phyloP scores from a whole-genome alignment of 1,139 yeast genomes.

The Lodderomyces pseudojiufengensis region DNA sequence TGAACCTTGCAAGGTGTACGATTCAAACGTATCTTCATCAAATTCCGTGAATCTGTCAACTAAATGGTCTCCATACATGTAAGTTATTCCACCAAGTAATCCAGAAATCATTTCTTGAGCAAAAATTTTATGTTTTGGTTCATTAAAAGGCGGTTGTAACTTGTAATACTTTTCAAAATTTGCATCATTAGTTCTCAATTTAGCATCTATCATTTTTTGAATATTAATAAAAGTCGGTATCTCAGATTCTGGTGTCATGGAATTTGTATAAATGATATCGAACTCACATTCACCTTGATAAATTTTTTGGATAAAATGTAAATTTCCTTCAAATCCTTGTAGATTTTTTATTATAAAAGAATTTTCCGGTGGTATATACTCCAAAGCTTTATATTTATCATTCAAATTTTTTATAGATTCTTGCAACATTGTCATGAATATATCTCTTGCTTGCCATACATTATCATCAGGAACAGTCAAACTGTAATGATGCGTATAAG shows the following conservation, averaged over 20 bases:
- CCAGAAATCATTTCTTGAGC: conserved; percentile 81
- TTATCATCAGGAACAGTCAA: conserved; percentile 68
- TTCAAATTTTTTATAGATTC: conserved; percentile 58
- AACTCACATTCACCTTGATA: conserved; percentile 77
- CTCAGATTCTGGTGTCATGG: conserved; percentile 36
- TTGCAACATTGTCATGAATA: conserved; percentile 65
- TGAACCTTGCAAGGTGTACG: conserved; percentile 47
- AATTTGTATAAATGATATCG: conserved; percentile 58
- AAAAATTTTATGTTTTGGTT: conserved; percentile 47
- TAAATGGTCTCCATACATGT: conserved; percentile 80
- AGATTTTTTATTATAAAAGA: conserved; percentile 57
- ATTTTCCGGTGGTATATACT: conserved; percentile 44
- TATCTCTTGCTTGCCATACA: conserved; percentile 78
- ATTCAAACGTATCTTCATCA: conserved; percentile 63
- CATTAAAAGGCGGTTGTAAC: conserved; percentile 54
- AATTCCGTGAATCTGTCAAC: conserved; percentile 71
- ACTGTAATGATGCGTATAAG: conserved; percentile 61
- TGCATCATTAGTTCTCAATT: conserved; percentile 41
- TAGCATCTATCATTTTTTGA: conserved; percentile 31
- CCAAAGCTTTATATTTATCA: conserved; percentile 27
- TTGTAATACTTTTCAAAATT: conserved; percentile 57
- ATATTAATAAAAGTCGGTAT: conserved; percentile 43
- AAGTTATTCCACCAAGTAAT: conserved; percentile 84
- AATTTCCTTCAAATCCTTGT: conserved; percentile 64
- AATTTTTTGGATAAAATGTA: conserved; percentile 74